Evolutionary conservation across 2,329 filamentous ascomycete genomes (phyloP), one percentile per base, ranked within the genome.

Genomic region (Fusarium brevicatenulatum): DNA sequence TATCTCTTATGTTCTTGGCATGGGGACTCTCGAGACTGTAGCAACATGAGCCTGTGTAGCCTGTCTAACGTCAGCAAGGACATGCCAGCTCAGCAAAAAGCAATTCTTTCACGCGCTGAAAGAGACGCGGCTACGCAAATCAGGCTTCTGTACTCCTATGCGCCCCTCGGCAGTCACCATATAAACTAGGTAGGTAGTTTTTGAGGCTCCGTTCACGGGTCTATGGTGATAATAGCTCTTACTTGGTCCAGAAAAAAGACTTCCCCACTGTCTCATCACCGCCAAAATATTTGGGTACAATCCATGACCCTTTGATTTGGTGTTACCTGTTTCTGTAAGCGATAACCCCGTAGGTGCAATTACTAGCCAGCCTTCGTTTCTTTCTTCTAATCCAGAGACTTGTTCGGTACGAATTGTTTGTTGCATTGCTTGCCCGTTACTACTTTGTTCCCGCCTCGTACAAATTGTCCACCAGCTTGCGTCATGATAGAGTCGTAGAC

Each of bases 291-390:
- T 58, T 59, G 44, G 49, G 23, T 43, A 49, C 58, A 53, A 68
- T 73, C 70, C 62, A 74, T 71, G 58, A 71, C 59, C 36, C 62
- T 62, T 71, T 52, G 67, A 71, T 59, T 36, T 32, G n/a, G 28
- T 49, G n/a, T 59, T 43, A 56, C 30, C 52, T 25, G 18, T 40
- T 63, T 34, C 25, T 39, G 25, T 34, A 25, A 28, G 50, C 37
- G 28, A 50, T 44, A 50, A 50, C 32, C 40, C n/a, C 37, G 15
- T 19, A 43, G 34, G n/a, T 30, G 16, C 34, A 54, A 28, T 28
- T 18, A 40, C 16, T 40, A 39, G 19, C 34, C 25, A n/a, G 19
- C 19, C 10, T 13, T n/a, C 34, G 5, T 28, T 54, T n/a, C 34
- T 9, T 54, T 18, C 49, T 28, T 53, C 34, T 11, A 39, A 21